Evolutionary conservation across 495 filamentous ascomycete species (phyloP), one percentile per base, ranked within the genome.

Genomic region (Aspergillus avenaceus): DNA sequence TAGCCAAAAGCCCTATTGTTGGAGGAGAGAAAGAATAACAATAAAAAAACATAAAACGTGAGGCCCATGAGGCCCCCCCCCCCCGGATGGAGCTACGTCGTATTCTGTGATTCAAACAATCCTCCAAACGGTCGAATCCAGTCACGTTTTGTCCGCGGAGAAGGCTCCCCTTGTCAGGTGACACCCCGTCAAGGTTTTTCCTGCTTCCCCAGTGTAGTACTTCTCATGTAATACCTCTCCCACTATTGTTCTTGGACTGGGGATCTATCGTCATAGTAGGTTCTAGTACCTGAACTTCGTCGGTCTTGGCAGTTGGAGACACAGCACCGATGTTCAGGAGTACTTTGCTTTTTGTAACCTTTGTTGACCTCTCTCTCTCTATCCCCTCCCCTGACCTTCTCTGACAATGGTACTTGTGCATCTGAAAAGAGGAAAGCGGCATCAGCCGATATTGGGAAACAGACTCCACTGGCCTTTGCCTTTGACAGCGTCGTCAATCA

Each of bases 91-190:
- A 21, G n/a, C 4, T 11, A 21, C n/a, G 43, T 34, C 11, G 28
- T 45, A 34, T 34, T 45, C 27, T 8, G 43, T 21, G 37, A 41
- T 41, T 41, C 16, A 26, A 13, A n/a, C n/a, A n/a, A n/a, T n/a
- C n/a, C n/a, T n/a, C n/a, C n/a, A n/a, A n/a, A n/a, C n/a, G n/a
- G 24, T 46, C 43, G 28, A 46, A 46, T 46, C 13, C 16, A 23
- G 43, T 11, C 26, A 19, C 29, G 45, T 26, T 32, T 32, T 36
- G 45, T n/a, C 45, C 45, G 45, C 31, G 45, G 45, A 47, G 45
- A 47, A 47, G 19, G 32, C 23, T 31, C 28, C 28, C n/a, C 29
- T 22, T 7, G 45, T 47, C 45, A 47, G 29, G 6, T 34, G 29
- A 34, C 29, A 8, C 29, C 29, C 6, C 6, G 12, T n/a, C 12